These are phyloP conservation scores for Piloderma croceum DNA, from an alignment of 768 basidiomycete genomes.

Conservation along the genomic window DNA sequence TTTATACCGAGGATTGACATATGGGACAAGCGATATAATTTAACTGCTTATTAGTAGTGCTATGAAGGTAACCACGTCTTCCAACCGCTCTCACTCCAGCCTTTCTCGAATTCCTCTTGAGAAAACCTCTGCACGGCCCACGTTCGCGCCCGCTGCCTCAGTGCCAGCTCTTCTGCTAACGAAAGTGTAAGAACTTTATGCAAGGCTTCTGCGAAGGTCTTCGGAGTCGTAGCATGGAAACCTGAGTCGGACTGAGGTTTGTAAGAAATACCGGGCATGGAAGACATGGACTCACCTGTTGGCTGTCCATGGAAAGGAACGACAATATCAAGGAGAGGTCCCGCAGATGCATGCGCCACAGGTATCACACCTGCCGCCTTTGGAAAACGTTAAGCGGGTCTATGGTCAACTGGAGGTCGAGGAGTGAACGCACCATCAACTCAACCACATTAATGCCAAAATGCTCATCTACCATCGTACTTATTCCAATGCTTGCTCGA, in stretches of 20 bases:
- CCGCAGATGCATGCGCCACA: constrained; percentile 88
- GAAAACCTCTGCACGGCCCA: constrained; percentile 75
- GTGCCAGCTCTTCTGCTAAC: constrained; percentile 46
- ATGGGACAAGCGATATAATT: neutral
- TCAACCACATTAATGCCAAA: constrained; percentile 98
- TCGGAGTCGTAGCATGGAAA: constrained; percentile 67
- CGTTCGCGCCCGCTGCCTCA: constrained; percentile 62
- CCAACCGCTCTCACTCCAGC: constrained; percentile 69
- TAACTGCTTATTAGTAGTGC: too few relatives aligned
- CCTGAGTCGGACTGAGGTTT: constrained; percentile 36
- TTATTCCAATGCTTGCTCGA: constrained; percentile 75
- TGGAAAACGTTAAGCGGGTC: neutral
- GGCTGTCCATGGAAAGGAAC: constrained; percentile 66
- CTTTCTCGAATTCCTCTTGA: constrained; percentile 68
- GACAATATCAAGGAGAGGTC: constrained; percentile 87
- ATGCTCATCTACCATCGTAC: constrained; percentile 98
- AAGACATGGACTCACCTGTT: constrained; percentile 46
- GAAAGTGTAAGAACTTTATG: constrained; percentile 58
- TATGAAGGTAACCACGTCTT: constrained; percentile 22
- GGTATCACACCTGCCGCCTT: constrained; percentile 94
- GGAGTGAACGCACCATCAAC: constrained; percentile 68
- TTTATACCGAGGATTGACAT: neutral
- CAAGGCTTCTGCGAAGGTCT: constrained; percentile 62
- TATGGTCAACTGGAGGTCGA: constrained; percentile 2
- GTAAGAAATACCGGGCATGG: neutral